Base-by-base conservation (phyloP, 1,139 yeast species). In the Magnusiomyces fungicola region DNA sequence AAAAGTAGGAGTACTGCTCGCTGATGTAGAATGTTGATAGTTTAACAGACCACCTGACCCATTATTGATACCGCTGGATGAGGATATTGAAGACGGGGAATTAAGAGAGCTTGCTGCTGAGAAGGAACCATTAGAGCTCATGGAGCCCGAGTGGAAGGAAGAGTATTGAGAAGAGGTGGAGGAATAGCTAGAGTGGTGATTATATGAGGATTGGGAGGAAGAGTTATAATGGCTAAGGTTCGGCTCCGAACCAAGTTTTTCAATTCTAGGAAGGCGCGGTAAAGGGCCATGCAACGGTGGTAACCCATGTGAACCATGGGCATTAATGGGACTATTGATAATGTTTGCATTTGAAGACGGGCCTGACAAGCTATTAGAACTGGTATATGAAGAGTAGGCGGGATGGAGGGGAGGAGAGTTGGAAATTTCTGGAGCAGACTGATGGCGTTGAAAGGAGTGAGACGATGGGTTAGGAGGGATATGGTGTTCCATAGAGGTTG, bases 361-460 rank as follows among this genome's bases (percentile, higher is more conserved):
- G 22, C 43, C 29, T 12, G 50, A 40, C 10, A 52, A 48, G 30
- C 49, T 45, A 22, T 46, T 44, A 18, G 50, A 38, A 12, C 45
- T 33, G 34, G 46, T 43, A 45, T 29, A 25, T 44, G 12, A 18
- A 37, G 21, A 29, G 27, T 40, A 16, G 43, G n/a, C 19, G 25
- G 30, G 32, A 43, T 25, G 40, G 25, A 40, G 32, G 27, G 38
- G 39, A 19, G 45, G 44, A 24, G 41, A 49, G 23, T 50, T 45
- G 34, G 44, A 47, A 3, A 57, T 48, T 27, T 56, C 58, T 30
- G 58, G 59, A 10, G 58, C 58, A 3, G 57, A 53, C 39, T 56
- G 59, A 45, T 56, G 59, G 16, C 58, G 48, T n/a, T n/a, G n/a
- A 5, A 52, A 49, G 27, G 42, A 37, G 32, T 40, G 16, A 9